Evolutionary conservation across 306 rosid species (phyloP), one percentile per base, ranked within the genome.

Genomic region (Cucumis melo): DNA sequence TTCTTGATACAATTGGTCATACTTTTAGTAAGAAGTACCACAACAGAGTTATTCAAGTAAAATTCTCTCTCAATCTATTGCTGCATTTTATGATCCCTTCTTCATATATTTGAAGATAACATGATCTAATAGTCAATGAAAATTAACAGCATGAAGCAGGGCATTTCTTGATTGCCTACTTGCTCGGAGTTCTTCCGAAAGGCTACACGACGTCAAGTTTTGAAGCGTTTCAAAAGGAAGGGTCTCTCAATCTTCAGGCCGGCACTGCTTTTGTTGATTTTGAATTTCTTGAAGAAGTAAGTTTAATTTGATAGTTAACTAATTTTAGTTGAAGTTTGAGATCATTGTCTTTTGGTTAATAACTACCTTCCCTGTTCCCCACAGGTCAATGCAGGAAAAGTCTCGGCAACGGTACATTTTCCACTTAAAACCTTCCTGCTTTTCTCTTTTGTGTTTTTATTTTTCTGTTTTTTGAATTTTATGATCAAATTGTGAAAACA

Each of bases 161-260:
- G 2, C 97, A 91, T 86, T 90, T 94, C 85, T 82, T 94, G 81
- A 86, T 91, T 51, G 98, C 98, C 59, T 91, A 94, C 84, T 87
- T 90, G 75, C 81, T 91, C 51, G 97, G 98, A 29, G 84, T 94
- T 81, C 93, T 94, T 81, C 97, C 98, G 1, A 90, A 87, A 86
- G 87, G 95, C 58, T 94, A 90, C 78, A 81, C 93, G 6, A 70
- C 90, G 61, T 81, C 96, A 55, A 91, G 96, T 81, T 80, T 91
- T 84, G 98, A 94, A 82, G 97, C 93, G 75, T 78, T 91, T 68
- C 77, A 83, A 84, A 91, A 84, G 86, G 95, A 89, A 78, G 98
- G 98, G 55, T 91, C 97, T 80, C 92, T 94, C 80, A 94, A 91
- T 84, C 86, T 94, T 89, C 97, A 94, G 89, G 98, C 98, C 48